These are phyloP conservation scores for Salix arbutifolia DNA, from an alignment of 345 rosid species.

Conservation along the genomic window DNA sequence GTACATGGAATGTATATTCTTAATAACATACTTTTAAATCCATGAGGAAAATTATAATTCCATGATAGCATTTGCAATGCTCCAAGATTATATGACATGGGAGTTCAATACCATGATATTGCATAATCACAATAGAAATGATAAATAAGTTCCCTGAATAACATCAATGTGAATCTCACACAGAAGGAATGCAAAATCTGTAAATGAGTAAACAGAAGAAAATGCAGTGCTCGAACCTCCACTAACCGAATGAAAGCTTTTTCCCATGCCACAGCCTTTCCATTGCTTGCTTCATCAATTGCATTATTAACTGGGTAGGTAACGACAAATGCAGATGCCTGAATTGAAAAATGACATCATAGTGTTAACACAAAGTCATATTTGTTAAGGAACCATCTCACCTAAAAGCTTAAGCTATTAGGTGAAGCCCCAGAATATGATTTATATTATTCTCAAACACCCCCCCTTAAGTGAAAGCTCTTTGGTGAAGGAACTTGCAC, in stretches of 20 bases:
- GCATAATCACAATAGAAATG: background rate
- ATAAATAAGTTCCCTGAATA: background rate
- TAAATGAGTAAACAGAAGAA: background rate
- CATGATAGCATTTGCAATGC: too few species aligned
- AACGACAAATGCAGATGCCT: slow-evolving; percentile 90
- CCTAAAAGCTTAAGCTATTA: too few species aligned
- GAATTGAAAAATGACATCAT: slow-evolving; percentile 12
- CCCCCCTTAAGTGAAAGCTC: too few species aligned
- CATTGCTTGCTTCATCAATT: slow-evolving; percentile 56
- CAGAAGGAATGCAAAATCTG: background rate
- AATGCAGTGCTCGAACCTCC: slow-evolving; percentile 44
- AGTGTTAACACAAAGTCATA: background rate
- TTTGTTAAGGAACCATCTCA: too few species aligned
- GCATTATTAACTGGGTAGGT: slow-evolving; percentile 94
- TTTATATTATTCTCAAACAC: too few species aligned
- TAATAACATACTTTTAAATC: too few species aligned
- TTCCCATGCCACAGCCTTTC: slow-evolving; percentile 94
- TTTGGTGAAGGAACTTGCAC: too few species aligned
- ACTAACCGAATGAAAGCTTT: slow-evolving; percentile 80
- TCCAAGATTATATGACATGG: background rate
- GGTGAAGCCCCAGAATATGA: too few species aligned
- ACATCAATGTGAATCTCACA: background rate
- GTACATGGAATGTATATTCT: too few species aligned
- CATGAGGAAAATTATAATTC: too few species aligned
- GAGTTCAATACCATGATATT: background rate